Evolutionary conservation across 257 asterid genomes (phyloP).

Genomic region (Lantana camara): DNA sequence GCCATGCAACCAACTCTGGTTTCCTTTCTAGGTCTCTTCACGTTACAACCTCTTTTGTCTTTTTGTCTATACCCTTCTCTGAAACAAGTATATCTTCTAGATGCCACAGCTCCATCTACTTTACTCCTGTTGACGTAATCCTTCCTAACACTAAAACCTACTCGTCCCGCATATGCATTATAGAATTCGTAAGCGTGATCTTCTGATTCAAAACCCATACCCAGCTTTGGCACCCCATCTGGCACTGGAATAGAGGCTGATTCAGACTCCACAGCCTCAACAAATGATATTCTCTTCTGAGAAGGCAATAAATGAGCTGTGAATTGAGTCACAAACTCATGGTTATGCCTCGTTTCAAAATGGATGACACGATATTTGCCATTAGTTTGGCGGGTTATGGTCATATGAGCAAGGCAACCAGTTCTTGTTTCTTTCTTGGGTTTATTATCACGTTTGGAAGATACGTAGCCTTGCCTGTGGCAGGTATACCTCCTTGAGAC

Average conservation of each 20-base stretch:
- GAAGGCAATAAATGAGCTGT: constrained; percentile 68
- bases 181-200: constrained; percentile 61
- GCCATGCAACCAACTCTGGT: constrained; percentile 71
- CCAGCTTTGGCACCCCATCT: constrained; percentile 61
- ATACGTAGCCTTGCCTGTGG: constrained; percentile 63
- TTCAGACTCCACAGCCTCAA: constrained; percentile 59
- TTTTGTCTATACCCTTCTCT: constrained; percentile 58
- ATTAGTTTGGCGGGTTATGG: constrained; percentile 58
- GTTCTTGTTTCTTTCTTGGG: constrained; percentile 58
- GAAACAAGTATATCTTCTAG: constrained; percentile 65
- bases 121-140: constrained; percentile 64
- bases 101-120: constrained; percentile 52
- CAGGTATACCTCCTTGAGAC: constrained; percentile 66
- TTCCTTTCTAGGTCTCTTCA: constrained; percentile 59
- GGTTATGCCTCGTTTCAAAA: constrained; percentile 57
- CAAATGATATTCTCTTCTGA: constrained; percentile 68
- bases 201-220: constrained; percentile 67
- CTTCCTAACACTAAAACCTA: constrained; percentile 59
- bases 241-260: constrained; percentile 35
- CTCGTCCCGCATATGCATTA: constrained; percentile 54
- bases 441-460: constrained; percentile 46
- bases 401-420: constrained; percentile 67
- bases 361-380: constrained; percentile 61
- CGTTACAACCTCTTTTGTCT: constrained; percentile 54
- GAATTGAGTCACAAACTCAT: constrained; percentile 53